Evolutionary conservation across 441 rosid species (phyloP).

Genomic region (Pelargonium fulgidum): DNA sequence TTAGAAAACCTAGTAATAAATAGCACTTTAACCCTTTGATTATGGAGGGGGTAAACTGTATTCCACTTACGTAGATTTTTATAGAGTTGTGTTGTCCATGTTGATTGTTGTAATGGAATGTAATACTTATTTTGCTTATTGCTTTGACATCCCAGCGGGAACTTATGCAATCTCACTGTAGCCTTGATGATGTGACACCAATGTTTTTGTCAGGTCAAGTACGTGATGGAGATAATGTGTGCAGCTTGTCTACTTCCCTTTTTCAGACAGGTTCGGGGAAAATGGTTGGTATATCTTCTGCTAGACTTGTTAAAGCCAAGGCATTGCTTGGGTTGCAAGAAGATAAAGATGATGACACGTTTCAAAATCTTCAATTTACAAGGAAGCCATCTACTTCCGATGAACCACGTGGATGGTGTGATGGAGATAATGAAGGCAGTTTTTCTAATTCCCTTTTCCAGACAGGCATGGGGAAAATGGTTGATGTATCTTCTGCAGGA

Average conservation of each 20-base stretch:
- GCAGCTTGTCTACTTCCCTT: slow-evolving; percentile 14
- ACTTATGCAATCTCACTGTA: not conserved
- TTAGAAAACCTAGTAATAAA: not conserved
- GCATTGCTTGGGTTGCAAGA: slow-evolving; percentile 55
- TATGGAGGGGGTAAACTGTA: not conserved
- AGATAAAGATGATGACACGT: slow-evolving; percentile 30
- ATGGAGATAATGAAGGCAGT: slow-evolving; percentile 7
- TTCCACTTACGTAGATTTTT: too few species aligned
- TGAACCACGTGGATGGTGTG: slow-evolving; percentile 29
- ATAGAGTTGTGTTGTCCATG: too few species aligned
- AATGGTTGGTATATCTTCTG: slow-evolving; percentile 53
- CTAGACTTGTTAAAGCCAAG: slow-evolving; percentile 69
- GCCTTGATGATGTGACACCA: not conserved
- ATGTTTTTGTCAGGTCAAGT: not conserved
- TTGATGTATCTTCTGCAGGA: slow-evolving; percentile 58
- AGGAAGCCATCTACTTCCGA: not conserved
- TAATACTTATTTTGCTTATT: too few species aligned
- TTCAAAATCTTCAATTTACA: slow-evolving; percentile 29
- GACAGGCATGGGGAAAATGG: slow-evolving; percentile 74
- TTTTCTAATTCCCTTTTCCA: slow-evolving; percentile 49
- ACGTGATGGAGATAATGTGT: slow-evolving; percentile 10
- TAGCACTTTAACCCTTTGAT: not conserved
- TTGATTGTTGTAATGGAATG: too few species aligned
- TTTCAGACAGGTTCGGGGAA: slow-evolving; percentile 69
- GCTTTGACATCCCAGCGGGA: too few species aligned